Conservation (phyloP, 371 early-diverging fungal genomes). For the Mortierella sp. region DNA sequence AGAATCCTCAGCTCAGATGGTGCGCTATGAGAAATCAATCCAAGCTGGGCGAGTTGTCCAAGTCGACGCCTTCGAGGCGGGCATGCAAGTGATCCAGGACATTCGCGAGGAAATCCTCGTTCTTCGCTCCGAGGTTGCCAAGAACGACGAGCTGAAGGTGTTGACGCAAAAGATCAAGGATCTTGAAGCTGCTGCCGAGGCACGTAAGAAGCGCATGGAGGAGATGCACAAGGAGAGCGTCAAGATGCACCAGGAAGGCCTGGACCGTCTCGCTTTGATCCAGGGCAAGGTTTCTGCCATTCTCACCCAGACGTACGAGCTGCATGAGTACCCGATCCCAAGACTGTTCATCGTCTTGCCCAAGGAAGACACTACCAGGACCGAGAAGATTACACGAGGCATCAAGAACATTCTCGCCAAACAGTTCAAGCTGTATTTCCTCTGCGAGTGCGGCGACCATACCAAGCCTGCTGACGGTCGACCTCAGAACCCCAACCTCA, state of each 20-base stretch:
- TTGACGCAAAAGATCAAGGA: not conserved
- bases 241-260: conserved; percentile 7
- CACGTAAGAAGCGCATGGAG: not conserved
- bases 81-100: not conserved
- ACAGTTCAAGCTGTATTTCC: conserved; percentile 20
- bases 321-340: conserved; percentile 28
- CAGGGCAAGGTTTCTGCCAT: conserved; percentile 12
- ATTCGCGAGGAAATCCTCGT: not conserved
- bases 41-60: not conserved
- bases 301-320: conserved; percentile 14
- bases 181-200: not conserved
- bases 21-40: not conserved
- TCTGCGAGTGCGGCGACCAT: conserved; percentile 31
- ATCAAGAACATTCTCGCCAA: not conserved
- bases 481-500: not conserved
- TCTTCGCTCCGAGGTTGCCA: not conserved
- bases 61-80: not conserved
- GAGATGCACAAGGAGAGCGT: not conserved
- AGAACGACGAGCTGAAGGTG: not conserved
- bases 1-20: not conserved
- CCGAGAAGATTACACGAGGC: not conserved
- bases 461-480: not conserved
- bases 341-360: conserved; percentile 29
- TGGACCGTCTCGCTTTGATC: conserved; percentile 6
- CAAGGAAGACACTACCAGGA: not conserved